Percentiles rank a stretch among this genome's conserved stretches.
phyloP scores from a whole-genome alignment of 2,329 filamentous ascomycete species.

The Gyromitra esculenta region DNA sequence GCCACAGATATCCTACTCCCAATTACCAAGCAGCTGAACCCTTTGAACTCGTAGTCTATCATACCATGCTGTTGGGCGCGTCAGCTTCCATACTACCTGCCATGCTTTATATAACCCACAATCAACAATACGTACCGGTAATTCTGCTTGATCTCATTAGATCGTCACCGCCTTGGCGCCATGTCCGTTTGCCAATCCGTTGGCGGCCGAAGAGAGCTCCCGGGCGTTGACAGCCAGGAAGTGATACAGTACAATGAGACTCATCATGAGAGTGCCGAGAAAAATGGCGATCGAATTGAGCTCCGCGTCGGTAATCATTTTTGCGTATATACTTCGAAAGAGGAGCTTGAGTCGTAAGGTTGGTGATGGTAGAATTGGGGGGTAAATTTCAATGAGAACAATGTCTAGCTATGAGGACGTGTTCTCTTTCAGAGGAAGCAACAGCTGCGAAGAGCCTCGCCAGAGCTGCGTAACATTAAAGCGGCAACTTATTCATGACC shows the following conservation, averaged over 20 bases:
- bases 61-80: constrained; percentile 9
- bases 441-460: constrained; percentile 20
- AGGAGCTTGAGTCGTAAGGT: constrained; percentile 8
- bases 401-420: constrained; percentile 43
- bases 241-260: constrained; percentile 93
- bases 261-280: constrained; percentile 86
- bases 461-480: constrained; percentile 33
- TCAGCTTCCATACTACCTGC: constrained; percentile 15
- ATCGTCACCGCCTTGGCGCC: constrained; percentile 38
- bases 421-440: constrained; percentile 40
- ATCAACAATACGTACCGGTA: constrained; percentile 7
- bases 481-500: constrained; percentile 11
- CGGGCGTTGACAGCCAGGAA: constrained; percentile 94
- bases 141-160: constrained; percentile 22
- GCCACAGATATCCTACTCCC: neutral
- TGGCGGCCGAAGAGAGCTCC: constrained; percentile 40
- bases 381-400: constrained; percentile 16
- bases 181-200: constrained; percentile 33
- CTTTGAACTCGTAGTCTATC: constrained; percentile 20
- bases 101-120: neutral
- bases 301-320: constrained; percentile 92
- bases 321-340: constrained; percentile 60
- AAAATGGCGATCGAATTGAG: constrained; percentile 93
- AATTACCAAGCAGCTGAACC: neutral
- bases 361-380: constrained; percentile 1